Percentiles rank a stretch among this genome's conserved stretches.
Conservation (phyloP, 805 yeast genomes). For the Kodamaea jinghongensis region DNA sequence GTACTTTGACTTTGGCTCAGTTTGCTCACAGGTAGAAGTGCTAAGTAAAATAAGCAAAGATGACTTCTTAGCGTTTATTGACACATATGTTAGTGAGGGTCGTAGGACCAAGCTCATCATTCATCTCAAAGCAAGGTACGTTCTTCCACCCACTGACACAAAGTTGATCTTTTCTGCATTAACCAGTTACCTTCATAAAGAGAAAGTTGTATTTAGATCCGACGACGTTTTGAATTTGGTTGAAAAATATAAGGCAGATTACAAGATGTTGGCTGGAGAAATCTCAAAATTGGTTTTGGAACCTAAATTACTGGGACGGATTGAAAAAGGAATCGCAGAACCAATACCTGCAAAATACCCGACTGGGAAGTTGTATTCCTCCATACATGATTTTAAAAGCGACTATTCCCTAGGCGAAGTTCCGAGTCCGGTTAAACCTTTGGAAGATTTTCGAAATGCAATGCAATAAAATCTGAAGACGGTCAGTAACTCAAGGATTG, state of each 20-base stretch:
- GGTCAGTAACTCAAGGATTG: too few species aligned
- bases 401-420: constrained; percentile 52
- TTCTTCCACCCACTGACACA: constrained; percentile 15
- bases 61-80: constrained; percentile 57
- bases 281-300: constrained; percentile 23
- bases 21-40: constrained; percentile 53
- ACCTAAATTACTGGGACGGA: constrained; percentile 4
- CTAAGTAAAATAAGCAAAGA: constrained; percentile 52
- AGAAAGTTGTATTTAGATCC: constrained; percentile 20
- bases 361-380: constrained; percentile 43
- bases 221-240: constrained; percentile 23
- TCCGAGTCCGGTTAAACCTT: constrained; percentile 49
- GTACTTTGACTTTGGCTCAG: constrained; percentile 67
- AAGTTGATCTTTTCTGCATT: constrained; percentile 26
- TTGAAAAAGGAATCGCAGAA: constrained; percentile 13
- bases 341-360: constrained; percentile 45
- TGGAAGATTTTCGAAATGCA: constrained; percentile 20
- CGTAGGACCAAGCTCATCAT: constrained; percentile 18
- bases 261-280: constrained; percentile 15
- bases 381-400: constrained; percentile 56
- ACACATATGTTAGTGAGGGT: constrained; percentile 32
- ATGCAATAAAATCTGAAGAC: too few species aligned
- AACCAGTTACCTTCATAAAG: constrained; percentile 23
- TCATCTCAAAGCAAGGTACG: constrained; percentile 51
- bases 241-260: constrained; percentile 10